Evolutionary conservation across 1,284 basidiomycete species (phyloP).

Genomic region (Tilletia caries): DNA sequence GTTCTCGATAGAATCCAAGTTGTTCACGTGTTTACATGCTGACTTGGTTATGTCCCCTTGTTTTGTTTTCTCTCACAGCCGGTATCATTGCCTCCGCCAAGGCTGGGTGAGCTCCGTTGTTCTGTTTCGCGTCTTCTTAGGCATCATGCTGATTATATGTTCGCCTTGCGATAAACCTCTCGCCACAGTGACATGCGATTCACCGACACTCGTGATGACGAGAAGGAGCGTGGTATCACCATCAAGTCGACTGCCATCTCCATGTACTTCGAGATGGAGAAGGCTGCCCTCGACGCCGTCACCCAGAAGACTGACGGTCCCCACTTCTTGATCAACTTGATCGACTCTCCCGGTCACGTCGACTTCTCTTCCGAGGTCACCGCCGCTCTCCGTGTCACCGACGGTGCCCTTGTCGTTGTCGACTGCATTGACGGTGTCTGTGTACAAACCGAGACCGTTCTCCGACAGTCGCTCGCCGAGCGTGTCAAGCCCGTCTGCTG

Average conservation of each 20-base stretch:
- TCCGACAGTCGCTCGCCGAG: slow-evolving; percentile 94
- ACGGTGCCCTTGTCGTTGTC: slow-evolving; percentile 86
- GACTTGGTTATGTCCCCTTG: background rate
- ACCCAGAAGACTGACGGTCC: slow-evolving; percentile 90
- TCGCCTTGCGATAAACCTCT: no score
- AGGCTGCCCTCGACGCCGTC: slow-evolving; percentile 70
- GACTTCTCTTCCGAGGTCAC: slow-evolving; percentile 99
- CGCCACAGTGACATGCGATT: slow-evolving; percentile 76
- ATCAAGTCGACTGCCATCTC: slow-evolving; percentile 99
- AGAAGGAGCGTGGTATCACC: slow-evolving; percentile 99
- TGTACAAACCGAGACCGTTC: slow-evolving; percentile 98
- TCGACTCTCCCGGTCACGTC: slow-evolving; percentile 99
- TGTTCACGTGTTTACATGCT: no score
- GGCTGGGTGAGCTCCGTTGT: slow-evolving; percentile 63
- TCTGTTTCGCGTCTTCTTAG: background rate
- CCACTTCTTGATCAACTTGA: slow-evolving; percentile 99
- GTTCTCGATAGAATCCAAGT: no score
- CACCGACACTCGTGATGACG: slow-evolving; percentile 95
- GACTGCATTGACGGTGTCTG: slow-evolving; percentile 99
- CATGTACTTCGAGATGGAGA: slow-evolving; percentile 96
- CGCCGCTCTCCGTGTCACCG: slow-evolving; percentile 98
- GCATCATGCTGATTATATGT: background rate
- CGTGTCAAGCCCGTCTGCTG: slow-evolving; percentile 99
- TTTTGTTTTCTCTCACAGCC: slow-evolving; percentile 48
- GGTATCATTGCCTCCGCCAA: slow-evolving; percentile 96